Percentiles rank a stretch among this genome's conserved stretches.
These are phyloP conservation scores for Ogataea trehalophila DNA, from an alignment of 805 yeast genomes.

Conservation along the genomic window DNA sequence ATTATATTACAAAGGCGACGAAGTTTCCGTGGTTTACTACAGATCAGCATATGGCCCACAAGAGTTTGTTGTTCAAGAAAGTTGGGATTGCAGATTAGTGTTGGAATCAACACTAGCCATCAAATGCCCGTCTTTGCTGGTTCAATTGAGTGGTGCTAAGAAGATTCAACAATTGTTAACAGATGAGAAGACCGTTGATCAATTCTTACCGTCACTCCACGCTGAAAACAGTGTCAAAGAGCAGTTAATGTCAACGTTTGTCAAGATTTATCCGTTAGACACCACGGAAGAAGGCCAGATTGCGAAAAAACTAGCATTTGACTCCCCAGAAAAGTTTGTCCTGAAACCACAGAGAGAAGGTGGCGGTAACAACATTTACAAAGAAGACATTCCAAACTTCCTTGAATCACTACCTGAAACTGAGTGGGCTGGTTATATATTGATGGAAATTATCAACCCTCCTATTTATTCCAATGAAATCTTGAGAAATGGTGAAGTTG, in stretches of 20 bases:
- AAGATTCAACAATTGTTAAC: slow-evolving; percentile 90
- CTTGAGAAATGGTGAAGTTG: slow-evolving; percentile 57
- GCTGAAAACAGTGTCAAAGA: slow-evolving; percentile 7
- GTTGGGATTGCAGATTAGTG: slow-evolving; percentile 74
- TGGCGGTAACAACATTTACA: slow-evolving; percentile 94
- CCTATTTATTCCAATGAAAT: slow-evolving; percentile 65
- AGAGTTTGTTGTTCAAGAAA: slow-evolving; percentile 61
- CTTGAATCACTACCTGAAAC: slow-evolving; percentile 52
- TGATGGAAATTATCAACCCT: slow-evolving; percentile 91
- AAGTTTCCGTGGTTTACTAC: slow-evolving; percentile 84
- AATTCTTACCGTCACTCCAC: slow-evolving; percentile 35
- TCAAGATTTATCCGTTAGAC: slow-evolving; percentile 83
- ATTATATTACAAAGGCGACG: slow-evolving; percentile 52
- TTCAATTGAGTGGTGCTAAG: slow-evolving; percentile 91
- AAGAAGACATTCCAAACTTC: slow-evolving; percentile 76
- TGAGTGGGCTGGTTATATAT: slow-evolving; percentile 86
- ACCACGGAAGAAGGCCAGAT: slow-evolving; percentile 51
- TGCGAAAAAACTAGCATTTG: slow-evolving; percentile 66
- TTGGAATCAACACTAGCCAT: slow-evolving; percentile 77
- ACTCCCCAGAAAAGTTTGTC: slow-evolving; percentile 66
- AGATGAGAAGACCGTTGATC: slow-evolving; percentile 39
- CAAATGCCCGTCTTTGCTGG: slow-evolving; percentile 84
- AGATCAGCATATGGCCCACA: slow-evolving; percentile 85
- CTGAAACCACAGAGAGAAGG: slow-evolving; percentile 98
- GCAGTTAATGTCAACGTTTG: slow-evolving; percentile 60